These are phyloP conservation scores for Sungouiozyma intestinalis DNA, from an alignment of 805 yeast genomes.

Conservation along the genomic window DNA sequence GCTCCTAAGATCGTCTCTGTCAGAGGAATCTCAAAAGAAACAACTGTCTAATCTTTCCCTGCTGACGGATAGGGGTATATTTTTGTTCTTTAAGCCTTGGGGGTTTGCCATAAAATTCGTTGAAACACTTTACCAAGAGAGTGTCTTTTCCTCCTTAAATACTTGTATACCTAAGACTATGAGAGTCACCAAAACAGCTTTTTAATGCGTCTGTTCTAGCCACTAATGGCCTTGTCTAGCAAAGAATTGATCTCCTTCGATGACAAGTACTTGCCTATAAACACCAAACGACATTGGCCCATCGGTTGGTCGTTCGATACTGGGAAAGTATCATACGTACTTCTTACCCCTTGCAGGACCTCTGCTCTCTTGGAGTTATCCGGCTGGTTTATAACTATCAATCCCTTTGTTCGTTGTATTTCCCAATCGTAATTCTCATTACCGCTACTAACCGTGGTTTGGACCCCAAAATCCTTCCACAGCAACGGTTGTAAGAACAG, in stretches of 20 bases:
- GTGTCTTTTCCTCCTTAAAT: too few species aligned
- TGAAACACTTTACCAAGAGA: too few species aligned
- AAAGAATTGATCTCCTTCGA: conserved; percentile 26
- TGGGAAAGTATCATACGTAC: conserved; percentile 72
- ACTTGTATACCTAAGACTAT: too few species aligned
- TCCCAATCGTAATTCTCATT: conserved; percentile 32
- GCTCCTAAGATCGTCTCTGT: not conserved
- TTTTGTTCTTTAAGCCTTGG: too few species aligned
- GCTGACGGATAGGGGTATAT: too few species aligned
- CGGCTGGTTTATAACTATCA: conserved; percentile 36
- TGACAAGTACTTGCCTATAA: conserved; percentile 60
- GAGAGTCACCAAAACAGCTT: too few species aligned
- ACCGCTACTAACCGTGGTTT: conserved; percentile 26
- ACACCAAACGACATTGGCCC: conserved; percentile 47
- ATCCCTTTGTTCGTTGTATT: conserved; percentile 76
- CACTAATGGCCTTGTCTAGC: conserved; percentile 8
- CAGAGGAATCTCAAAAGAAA: too few species aligned
- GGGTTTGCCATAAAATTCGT: too few species aligned
- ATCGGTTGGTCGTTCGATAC: conserved; percentile 22
- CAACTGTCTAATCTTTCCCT: too few species aligned
- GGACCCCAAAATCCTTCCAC: conserved; percentile 52
- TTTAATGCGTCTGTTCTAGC: too few species aligned
- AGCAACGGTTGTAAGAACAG: conserved; percentile 55
- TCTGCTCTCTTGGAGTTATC: conserved; percentile 25
- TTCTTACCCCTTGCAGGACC: conserved; percentile 86